phyloP scores from a whole-genome alignment of 768 basidiomycete genomes.

The Lyophyllum decastes region DNA sequence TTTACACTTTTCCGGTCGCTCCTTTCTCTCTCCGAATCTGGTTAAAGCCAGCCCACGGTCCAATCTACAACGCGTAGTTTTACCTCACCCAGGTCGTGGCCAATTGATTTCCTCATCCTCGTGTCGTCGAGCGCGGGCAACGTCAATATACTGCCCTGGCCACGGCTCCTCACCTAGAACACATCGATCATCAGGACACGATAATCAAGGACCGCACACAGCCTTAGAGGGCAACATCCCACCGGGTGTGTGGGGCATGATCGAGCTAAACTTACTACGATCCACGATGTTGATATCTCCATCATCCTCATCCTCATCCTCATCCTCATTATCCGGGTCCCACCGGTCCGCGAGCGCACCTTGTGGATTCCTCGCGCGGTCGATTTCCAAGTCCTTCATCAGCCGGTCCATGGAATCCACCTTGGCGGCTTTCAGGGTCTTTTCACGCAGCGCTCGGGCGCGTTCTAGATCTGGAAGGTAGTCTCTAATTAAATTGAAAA shows the following conservation, averaged over 20 bases:
- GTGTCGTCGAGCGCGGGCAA: constrained; percentile 59
- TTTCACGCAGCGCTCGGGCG: constrained; percentile 63
- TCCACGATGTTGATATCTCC: constrained; percentile 65
- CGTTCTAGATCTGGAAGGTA: constrained; percentile 89
- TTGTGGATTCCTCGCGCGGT: constrained; percentile 64
- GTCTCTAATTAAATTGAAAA: constrained; percentile 51
- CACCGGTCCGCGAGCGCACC: constrained; percentile 59
- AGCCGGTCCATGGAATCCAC: constrained; percentile 76
- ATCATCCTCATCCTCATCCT: constrained; percentile 57
- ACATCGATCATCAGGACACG: constrained; percentile 10
- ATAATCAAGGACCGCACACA: constrained; percentile 7
- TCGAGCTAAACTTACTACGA: constrained; percentile 52
- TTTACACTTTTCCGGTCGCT: constrained; percentile 11
- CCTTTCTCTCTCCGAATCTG: constrained; percentile 3
- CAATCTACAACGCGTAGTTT: background rate
- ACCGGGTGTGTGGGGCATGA: background rate
- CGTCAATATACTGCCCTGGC: constrained; percentile 77
- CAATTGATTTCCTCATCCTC: constrained; percentile 63
- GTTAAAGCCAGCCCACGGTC: background rate
- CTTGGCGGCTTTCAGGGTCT: constrained; percentile 64
- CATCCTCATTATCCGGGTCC: constrained; percentile 59
- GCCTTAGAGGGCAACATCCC: constrained; percentile 3
- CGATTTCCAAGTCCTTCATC: constrained; percentile 79
- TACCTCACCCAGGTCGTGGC: constrained; percentile 62
- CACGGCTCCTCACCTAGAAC: constrained; percentile 63